Evolutionary conservation across 768 basidiomycete genomes (phyloP).

Genomic region (Tylopilus balloui): DNA sequence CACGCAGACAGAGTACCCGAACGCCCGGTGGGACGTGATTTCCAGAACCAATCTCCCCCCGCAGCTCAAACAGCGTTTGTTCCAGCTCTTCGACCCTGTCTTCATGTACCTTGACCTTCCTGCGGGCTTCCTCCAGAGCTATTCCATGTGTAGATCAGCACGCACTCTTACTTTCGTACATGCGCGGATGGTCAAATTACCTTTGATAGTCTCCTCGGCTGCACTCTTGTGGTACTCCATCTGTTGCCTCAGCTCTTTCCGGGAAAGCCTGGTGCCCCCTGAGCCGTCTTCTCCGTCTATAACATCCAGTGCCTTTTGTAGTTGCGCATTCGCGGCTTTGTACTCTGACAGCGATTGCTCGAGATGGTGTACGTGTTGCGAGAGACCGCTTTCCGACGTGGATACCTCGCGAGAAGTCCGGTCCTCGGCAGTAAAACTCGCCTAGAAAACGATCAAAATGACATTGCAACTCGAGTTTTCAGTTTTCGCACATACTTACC

Average conservation of each 20-base stretch:
- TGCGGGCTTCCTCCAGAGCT: constrained; percentile 45
- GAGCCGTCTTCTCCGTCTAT: constrained; percentile 34
- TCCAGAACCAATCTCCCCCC: constrained; percentile 72
- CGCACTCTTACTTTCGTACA: not conserved
- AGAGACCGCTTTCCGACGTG: constrained; percentile 29
- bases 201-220: constrained; percentile 37
- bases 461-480: not conserved
- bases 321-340: constrained; percentile 43
- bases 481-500: constrained; percentile 37
- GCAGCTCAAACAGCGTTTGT: constrained; percentile 72
- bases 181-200: constrained; percentile 28
- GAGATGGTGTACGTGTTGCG: constrained; percentile 48
- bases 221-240: constrained; percentile 37
- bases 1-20: constrained; percentile 61
- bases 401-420: constrained; percentile 31
- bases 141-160: not conserved
- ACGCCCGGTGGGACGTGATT: constrained; percentile 68
- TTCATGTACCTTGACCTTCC: constrained; percentile 36
- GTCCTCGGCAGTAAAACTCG: constrained; percentile 62
- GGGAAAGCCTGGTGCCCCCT: constrained; percentile 20
- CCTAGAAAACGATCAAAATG: constrained; percentile 33
- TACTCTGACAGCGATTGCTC: constrained; percentile 53
- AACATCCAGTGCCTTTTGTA: constrained; percentile 47
- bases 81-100: constrained; percentile 67
- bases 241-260: constrained; percentile 39